Evolutionary conservation across 257 asterid species (phyloP), one percentile per base, ranked within the genome.

Genomic region (Asclepias syriaca): DNA sequence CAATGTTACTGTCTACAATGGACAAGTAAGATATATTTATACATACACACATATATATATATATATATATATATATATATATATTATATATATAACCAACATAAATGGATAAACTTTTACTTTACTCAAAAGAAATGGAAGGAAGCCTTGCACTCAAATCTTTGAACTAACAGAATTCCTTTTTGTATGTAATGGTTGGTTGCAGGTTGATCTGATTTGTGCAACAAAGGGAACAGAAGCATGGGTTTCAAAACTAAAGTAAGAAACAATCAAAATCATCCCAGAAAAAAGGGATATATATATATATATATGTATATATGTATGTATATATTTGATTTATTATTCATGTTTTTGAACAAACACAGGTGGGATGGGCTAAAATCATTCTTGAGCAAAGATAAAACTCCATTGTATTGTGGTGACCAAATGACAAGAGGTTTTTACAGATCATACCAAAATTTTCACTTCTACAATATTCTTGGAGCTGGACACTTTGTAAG

Each of bases 401-500:
- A 96, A 82, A 84, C 77, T 67, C 83, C 97, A 65, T 32, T 88
- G 8, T 85, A 83, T 57, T 93, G 98, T 79, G 89, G 88, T 70
- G 54, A 79, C 19, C 78, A 79, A 12, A 78, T 11, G 73, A 68
- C 96, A 22, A 85, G 82, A 80, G 97, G 87, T n/a, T 93, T 83
- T 77, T 72, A 67, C 9, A 93, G 81, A 78, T 93, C 97, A 10
- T 89, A 87, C 87, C 82, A 34, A 76, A 93, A 91, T 74, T 73
- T 93, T 37, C 90, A 87, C 56, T 93, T 93, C 78, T 93, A 89
- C 70, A 88, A 97, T 97, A 85, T 93, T 83, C 97, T 93, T 83
- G 89, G 88, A 82, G 96, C 98, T 83, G 98, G 98, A n/a, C 98
- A 93, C 80, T 93, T 85, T 80, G 98, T 91, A 81, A 91, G 98